phyloP scores from a whole-genome alignment of 495 filamentous ascomycete genomes.

The Xylaria scruposa region DNA sequence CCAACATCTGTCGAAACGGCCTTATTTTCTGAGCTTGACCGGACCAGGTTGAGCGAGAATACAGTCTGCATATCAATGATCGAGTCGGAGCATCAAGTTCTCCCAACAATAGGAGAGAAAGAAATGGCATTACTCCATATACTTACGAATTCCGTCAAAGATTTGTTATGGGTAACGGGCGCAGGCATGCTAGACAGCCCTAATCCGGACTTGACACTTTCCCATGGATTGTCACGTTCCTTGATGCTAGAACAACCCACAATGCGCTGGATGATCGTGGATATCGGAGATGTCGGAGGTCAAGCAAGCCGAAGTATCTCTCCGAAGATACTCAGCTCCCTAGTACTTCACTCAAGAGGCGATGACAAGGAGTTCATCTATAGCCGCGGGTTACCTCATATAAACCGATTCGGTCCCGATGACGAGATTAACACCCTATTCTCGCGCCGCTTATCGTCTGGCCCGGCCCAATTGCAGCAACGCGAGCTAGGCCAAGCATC shows the following conservation, averaged over 20 bases:
- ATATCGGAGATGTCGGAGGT: background rate
- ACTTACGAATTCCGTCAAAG: background rate
- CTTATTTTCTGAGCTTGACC: background rate
- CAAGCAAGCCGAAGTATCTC: background rate
- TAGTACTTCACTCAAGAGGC: background rate
- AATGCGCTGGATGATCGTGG: background rate
- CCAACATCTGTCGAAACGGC: background rate
- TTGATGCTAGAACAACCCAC: background rate
- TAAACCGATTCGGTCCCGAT: background rate
- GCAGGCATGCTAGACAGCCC: background rate
- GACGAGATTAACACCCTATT: background rate
- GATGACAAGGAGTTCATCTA: background rate
- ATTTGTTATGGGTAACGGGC: background rate
- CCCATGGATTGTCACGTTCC: background rate
- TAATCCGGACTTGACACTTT: background rate
- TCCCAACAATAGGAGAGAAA: background rate
- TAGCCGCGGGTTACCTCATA: background rate
- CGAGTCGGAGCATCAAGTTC: background rate
- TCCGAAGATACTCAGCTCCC: background rate
- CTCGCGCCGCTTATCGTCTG: background rate
- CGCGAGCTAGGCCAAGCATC: background rate
- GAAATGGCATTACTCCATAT: background rate
- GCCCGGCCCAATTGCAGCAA: background rate
- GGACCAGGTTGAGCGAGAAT: background rate
- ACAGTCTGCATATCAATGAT: background rate